Conservation (phyloP, 2,329 filamentous ascomycete species). For the Venturiaceae sp. region DNA sequence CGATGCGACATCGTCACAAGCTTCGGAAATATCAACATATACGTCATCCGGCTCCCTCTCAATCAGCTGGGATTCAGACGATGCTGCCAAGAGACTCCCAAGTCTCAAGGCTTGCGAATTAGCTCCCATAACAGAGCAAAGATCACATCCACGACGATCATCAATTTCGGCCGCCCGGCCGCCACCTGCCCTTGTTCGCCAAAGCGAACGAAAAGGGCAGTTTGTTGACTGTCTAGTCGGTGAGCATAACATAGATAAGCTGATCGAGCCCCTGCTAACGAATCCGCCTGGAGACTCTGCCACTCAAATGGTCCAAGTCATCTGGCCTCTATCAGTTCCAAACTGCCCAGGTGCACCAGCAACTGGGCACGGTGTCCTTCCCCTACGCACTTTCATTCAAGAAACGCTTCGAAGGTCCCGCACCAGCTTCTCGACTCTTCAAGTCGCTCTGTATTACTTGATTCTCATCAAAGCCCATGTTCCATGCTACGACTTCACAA, state of each 20-base stretch:
- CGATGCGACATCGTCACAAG: constrained; percentile 51
- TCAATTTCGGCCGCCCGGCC: constrained; percentile 35
- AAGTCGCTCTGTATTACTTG: constrained; percentile 93
- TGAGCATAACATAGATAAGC: constrained; percentile 44
- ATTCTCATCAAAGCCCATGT: constrained; percentile 89
- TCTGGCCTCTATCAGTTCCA: constrained; percentile 86
- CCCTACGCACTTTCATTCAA: constrained; percentile 91
- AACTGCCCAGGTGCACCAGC: constrained; percentile 57
- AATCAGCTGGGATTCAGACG: constrained; percentile 19
- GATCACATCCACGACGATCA: constrained; percentile 51
- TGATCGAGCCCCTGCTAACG: constrained; percentile 9
- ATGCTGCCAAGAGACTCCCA: constrained; percentile 19
- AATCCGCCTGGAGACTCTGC: constrained; percentile 66
- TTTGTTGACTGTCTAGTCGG: constrained; percentile 97
- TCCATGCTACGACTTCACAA: constrained; percentile 72
- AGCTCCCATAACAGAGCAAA: constrained; percentile 37
- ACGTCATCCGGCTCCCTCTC: constrained; percentile 41
- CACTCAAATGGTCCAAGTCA: constrained; percentile 91
- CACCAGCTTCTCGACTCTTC: constrained; percentile 93
- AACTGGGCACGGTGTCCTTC: constrained; percentile 72
- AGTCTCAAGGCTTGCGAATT: constrained; percentile 9
- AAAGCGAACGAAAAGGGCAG: constrained; percentile 84
- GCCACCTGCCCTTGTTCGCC: constrained; percentile 69
- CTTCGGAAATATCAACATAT: constrained; percentile 56
- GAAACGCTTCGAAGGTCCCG: constrained; percentile 91